Conservation (phyloP, 1,284 basidiomycete species). For the Fomitiporia mediterranea region DNA sequence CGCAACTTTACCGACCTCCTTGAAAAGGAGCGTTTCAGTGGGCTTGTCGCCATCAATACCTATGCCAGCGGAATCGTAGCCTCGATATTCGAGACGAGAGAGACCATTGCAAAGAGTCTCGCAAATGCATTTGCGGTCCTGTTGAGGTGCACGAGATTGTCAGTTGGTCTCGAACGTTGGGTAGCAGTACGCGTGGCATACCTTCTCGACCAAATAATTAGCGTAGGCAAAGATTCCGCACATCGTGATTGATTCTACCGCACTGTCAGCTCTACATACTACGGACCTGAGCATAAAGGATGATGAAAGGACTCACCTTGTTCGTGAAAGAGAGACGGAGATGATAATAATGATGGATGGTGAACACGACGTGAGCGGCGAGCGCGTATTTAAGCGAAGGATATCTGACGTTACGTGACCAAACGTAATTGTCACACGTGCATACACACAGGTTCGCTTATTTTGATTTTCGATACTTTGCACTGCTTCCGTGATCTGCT, state of each 20-base stretch:
- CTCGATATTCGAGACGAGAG: conserved; percentile 95
- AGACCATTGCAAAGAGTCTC: conserved; percentile 92
- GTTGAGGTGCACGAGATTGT: conserved; percentile 18
- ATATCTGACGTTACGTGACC: conserved; percentile 1
- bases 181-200: conserved; percentile 32
- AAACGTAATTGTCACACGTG: too few relatives aligned
- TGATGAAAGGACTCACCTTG: neutral
- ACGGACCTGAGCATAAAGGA: neutral
- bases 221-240: conserved; percentile 97
- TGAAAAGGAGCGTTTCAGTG: conserved; percentile 83
- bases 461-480: neutral
- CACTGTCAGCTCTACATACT: neutral
- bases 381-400: neutral
- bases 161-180: conserved; percentile 20
- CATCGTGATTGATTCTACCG: conserved; percentile 42
- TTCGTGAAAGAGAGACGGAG: neutral
- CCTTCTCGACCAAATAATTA: conserved; percentile 91
- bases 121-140: conserved; percentile 91
- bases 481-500: too few relatives aligned
- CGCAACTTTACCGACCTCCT: conserved; percentile 98
- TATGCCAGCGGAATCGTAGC: conserved; percentile 96
- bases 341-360: conserved; percentile 3
- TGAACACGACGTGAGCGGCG: neutral
- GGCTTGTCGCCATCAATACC: conserved; percentile 92
- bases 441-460: neutral